A percentile compares a stretch with the other conserved stretches of the same genome.
Conservation (phyloP, 352 stramenopile species). For the Elongisporangium anandrum region DNA sequence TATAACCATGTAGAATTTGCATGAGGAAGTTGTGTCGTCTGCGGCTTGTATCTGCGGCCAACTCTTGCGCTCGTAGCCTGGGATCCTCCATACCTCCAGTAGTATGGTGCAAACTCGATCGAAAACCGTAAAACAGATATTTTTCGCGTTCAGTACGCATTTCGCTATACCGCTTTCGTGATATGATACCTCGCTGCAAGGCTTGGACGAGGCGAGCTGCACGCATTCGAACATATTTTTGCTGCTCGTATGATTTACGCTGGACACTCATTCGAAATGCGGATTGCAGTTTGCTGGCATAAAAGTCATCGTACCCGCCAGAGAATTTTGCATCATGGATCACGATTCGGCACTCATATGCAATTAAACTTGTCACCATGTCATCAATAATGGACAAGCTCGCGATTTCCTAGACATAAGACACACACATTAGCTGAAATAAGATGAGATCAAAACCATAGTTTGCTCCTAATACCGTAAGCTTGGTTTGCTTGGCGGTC, state of each 20-base stretch:
- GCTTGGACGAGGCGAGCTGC: slow-evolving; percentile 64
- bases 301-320: slow-evolving; percentile 55
- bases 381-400: slow-evolving; percentile 51
- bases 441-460: neutral
- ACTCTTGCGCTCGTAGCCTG: slow-evolving; percentile 21
- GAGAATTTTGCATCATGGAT: slow-evolving; percentile 53
- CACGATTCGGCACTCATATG: slow-evolving; percentile 46
- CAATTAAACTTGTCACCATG: slow-evolving; percentile 50
- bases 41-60: slow-evolving; percentile 34
- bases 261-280: slow-evolving; percentile 67
- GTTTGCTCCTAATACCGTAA: slow-evolving; percentile 10
- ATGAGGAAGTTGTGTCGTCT: slow-evolving; percentile 58
- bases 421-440: neutral
- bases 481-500: slow-evolving; percentile 27
- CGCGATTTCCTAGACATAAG: slow-evolving; percentile 34
- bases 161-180: slow-evolving; percentile 41
- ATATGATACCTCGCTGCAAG: slow-evolving; percentile 58
- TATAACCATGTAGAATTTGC: slow-evolving; percentile 58
- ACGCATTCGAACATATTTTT: slow-evolving; percentile 36
- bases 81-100: slow-evolving; percentile 40
- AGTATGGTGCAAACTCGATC: slow-evolving; percentile 47
- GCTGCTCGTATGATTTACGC: slow-evolving; percentile 42
- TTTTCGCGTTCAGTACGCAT: slow-evolving; percentile 57
- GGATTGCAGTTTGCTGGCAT: slow-evolving; percentile 68
- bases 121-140: slow-evolving; percentile 51